phyloP scores from a whole-genome alignment of 371 early-diverging fungal genomes.

The Haplosporangium sp. region DNA sequence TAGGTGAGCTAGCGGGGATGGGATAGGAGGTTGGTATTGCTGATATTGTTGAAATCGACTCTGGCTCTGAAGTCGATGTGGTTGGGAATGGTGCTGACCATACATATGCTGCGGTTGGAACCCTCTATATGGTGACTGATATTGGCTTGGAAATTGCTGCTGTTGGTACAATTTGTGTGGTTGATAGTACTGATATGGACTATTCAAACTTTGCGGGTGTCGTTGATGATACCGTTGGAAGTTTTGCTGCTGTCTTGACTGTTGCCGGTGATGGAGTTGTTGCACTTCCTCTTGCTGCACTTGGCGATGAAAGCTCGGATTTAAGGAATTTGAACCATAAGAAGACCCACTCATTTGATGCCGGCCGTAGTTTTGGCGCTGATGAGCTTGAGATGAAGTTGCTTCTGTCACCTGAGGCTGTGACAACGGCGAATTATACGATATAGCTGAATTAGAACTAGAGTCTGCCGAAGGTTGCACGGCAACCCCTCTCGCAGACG shows the following conservation, averaged over 20 bases:
- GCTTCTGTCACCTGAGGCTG: neutral
- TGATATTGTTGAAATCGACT: slow-evolving; percentile 5
- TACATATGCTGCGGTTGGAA: neutral
- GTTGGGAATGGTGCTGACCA: neutral
- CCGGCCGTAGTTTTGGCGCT: neutral
- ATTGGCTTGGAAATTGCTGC: neutral
- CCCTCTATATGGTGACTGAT: neutral
- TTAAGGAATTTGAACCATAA: neutral
- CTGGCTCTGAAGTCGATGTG: neutral
- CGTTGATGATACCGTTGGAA: slow-evolving; percentile 1
- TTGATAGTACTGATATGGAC: neutral
- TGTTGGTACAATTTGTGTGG: neutral
- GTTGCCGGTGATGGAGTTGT: neutral
- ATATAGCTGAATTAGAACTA: neutral
- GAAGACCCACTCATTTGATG: neutral
- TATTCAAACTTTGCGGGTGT: neutral
- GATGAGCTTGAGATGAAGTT: neutral
- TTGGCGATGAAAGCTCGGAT: neutral
- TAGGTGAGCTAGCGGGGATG: neutral
- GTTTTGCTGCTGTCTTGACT: neutral
- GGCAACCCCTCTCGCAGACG: neutral
- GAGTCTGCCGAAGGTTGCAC: neutral
- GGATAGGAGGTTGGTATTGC: neutral
- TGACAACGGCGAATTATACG: neutral
- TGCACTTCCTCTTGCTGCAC: neutral